Evolutionary conservation across 176 grass and related monocot species (phyloP).

Genomic region (Olyra latifolia): DNA sequence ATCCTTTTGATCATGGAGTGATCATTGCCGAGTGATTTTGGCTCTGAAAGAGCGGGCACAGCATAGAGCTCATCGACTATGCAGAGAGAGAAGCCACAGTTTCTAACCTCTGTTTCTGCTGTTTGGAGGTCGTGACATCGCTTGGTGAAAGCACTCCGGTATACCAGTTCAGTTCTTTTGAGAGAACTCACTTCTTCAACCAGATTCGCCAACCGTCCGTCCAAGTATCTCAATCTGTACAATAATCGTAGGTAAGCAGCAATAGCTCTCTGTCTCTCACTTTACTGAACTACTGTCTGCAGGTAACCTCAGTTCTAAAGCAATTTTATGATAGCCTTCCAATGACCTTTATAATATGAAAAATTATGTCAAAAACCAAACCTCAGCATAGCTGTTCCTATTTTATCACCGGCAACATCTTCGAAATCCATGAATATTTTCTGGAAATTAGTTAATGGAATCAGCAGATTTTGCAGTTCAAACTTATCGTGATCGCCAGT

Average conservation of each 20-base stretch:
- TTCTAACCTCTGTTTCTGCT: slow-evolving; percentile 70
- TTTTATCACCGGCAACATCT: slow-evolving; percentile 17
- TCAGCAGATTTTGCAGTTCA: slow-evolving; percentile 3
- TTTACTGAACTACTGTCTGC: background rate
- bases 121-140: slow-evolving; percentile 63
- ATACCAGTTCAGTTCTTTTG: slow-evolving; percentile 50
- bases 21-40: background rate
- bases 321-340: background rate
- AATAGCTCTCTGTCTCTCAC: background rate
- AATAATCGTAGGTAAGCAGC: background rate
- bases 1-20: background rate
- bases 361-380: background rate
- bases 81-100: background rate
- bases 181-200: slow-evolving; percentile 38
- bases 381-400: slow-evolving; percentile 46
- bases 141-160: slow-evolving; percentile 51
- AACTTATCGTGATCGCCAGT: background rate
- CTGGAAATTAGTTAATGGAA: slow-evolving; percentile 7
- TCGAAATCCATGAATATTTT: slow-evolving; percentile 32
- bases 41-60: background rate
- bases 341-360: background rate
- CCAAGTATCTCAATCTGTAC: slow-evolving; percentile 51
- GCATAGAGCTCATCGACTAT: background rate
- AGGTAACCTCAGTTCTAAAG: background rate
- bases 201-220: slow-evolving; percentile 20